phyloP scores from a whole-genome alignment of 164 flowering plant species.

The Vitis rotundifolia region DNA sequence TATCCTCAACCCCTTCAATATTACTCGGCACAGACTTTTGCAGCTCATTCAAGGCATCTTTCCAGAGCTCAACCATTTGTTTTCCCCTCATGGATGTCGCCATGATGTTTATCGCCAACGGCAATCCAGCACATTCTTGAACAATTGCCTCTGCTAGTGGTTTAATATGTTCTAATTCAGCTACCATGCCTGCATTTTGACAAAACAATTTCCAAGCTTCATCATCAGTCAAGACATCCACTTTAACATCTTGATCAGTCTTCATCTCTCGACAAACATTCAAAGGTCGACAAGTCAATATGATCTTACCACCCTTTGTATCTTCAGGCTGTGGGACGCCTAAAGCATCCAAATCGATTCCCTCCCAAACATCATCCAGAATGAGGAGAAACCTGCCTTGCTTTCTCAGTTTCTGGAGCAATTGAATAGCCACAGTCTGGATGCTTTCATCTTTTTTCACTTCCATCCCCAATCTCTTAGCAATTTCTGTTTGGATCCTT shows the following conservation, averaged over 20 bases:
- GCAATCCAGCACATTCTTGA: conserved; percentile 28
- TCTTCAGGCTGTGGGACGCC: conserved; percentile 24
- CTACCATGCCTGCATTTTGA: conserved; percentile 13
- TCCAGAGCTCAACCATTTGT: conserved; percentile 16
- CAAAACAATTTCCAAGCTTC: conserved; percentile 27
- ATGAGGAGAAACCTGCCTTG: conserved; percentile 22
- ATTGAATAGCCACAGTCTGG: background rate
- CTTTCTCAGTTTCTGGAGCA: background rate
- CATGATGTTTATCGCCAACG: conserved; percentile 21
- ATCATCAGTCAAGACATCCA: conserved; percentile 14
- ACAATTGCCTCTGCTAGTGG: conserved; percentile 13
- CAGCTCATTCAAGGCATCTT: conserved; percentile 15
- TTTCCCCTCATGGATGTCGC: conserved; percentile 25
- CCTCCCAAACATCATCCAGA: conserved; percentile 31
- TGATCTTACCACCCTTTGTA: conserved; percentile 15
- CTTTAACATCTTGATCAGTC: conserved; percentile 16
- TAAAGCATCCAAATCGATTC: conserved; percentile 19
- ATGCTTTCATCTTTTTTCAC: background rate
- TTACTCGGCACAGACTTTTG: background rate
- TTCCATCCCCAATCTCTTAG: conserved; percentile 19
- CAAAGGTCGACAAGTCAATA: conserved; percentile 20
- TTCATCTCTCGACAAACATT: conserved; percentile 28
- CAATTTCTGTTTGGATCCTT: conserved; percentile 15
- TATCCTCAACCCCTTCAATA: background rate
- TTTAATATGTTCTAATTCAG: background rate